Evolutionary conservation across 371 early-diverging fungal genomes (phyloP), one percentile per base, ranked within the genome.

Genomic region (Homolaphlyctis polyrhiza): DNA sequence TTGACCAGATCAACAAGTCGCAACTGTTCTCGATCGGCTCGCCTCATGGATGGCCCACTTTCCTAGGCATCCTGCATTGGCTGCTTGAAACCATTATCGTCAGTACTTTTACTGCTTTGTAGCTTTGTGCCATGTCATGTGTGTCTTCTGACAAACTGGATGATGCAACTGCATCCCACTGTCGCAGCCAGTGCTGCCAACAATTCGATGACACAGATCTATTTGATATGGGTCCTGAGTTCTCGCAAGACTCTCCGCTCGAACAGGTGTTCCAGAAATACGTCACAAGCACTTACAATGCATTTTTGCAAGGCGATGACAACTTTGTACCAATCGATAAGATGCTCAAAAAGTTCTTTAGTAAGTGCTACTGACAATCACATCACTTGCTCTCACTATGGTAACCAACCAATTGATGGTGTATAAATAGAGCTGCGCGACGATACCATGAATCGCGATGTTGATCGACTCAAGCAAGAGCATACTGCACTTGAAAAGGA

Each of bases 31-130:
- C 95, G 6, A 88, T 93, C 29, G 92, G 90, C 5, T 86, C 93
- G 3, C 83, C 87, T 58, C 91, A 96, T 63, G 82, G 92, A 0
- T 96, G 95, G 92, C 97, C 98, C 0, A 78, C 83, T 3, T 80
- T 95, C 39, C 74, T 98, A 45, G 95, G 90, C 3, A 84, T 93
- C 76, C 75, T 97, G 11, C 74, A 81, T 8, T 98, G 99, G 98
- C 75, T 98, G 79, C 86, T 93, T 21, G 93, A 94, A 57, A 74
- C 92, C 27, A 85, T 91, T 45, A 30, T 73, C 67, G 86, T 84
- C 77, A 57, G 73, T n/a, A 34, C 1, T 28, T n/a, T n/a, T n/a
- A n/a, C n/a, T 35, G 6, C 47, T 50, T 35, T 21, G 49, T 21
- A 49, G 23, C 18, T 60, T 59, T 23, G 23, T 47, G n/a, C 29